phyloP scores from a whole-genome alignment of 2,329 filamentous ascomycete species.

The Fusarium robinianum region DNA sequence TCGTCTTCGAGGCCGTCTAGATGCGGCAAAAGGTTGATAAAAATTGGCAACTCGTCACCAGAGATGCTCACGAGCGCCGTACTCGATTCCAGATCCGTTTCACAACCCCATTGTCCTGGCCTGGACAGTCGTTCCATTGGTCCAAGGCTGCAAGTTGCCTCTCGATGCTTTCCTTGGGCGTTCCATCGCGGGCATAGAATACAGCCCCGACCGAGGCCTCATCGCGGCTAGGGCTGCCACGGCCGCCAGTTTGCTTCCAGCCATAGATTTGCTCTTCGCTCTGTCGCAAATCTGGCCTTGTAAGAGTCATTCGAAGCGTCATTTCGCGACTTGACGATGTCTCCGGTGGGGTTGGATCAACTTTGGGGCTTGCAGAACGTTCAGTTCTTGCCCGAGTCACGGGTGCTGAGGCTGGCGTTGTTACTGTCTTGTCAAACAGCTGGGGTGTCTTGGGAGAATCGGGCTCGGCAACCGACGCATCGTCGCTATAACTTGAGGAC shows the following conservation, averaged over 20 bases:
- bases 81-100: conserved; percentile 69
- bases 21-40: no score
- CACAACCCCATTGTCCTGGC: conserved; percentile 57
- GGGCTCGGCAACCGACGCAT: conserved; percentile 58
- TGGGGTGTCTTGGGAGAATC: conserved; percentile 64
- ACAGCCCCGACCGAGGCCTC: conserved; percentile 35
- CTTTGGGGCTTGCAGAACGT: conserved; percentile 36
- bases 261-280: conserved; percentile 74
- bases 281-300: conserved; percentile 81
- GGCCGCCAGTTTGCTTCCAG: conserved; percentile 57
- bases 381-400: conserved; percentile 37
- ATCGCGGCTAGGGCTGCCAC: conserved; percentile 49
- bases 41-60: no score
- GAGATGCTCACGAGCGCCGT: conserved; percentile 46
- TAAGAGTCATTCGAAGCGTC: conserved; percentile 95
- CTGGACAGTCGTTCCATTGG: conserved; percentile 45
- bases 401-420: conserved; percentile 37
- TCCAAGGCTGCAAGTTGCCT: conserved; percentile 59
- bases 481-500: conserved; percentile 60
- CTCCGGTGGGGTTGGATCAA: conserved; percentile 53
- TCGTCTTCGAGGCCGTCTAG: not conserved
- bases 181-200: conserved; percentile 40
- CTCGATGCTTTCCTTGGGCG: conserved; percentile 59
- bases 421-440: conserved; percentile 47
- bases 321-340: conserved; percentile 74